These are phyloP conservation scores for Neoboletus magnificus DNA, from an alignment of 768 basidiomycete genomes.

Conservation along the genomic window DNA sequence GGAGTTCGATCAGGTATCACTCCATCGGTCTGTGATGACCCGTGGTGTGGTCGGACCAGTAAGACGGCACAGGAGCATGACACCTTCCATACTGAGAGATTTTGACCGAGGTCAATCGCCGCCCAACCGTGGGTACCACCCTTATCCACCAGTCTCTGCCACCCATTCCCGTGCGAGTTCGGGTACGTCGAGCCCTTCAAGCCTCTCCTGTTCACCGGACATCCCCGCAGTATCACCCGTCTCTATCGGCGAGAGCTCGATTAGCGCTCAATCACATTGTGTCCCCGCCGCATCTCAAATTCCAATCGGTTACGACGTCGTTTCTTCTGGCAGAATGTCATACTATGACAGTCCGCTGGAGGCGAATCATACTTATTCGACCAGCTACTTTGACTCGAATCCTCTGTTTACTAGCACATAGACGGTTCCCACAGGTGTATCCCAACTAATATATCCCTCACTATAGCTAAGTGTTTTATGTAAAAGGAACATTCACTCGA, in stretches of 20 bases:
- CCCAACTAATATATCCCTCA: constrained; percentile 20
- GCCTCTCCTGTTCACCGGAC: constrained; percentile 29
- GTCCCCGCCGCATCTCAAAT: constrained; percentile 18
- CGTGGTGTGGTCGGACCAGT: constrained; percentile 52
- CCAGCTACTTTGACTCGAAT: constrained; percentile 22
- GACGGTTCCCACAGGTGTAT: constrained; percentile 2
- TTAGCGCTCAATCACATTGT: constrained; percentile 20
- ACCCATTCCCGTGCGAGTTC: constrained; percentile 30
- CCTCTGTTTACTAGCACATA: constrained; percentile 24
- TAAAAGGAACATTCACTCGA: constrained; percentile 12
- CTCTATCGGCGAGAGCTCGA: constrained; percentile 11
- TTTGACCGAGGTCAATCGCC: constrained; percentile 49
- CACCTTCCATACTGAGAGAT: constrained; percentile 57
- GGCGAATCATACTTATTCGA: constrained; percentile 18
- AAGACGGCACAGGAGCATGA: constrained; percentile 73
- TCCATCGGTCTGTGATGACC: constrained; percentile 23
- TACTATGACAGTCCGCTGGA: constrained; percentile 27
- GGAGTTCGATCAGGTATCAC: constrained; percentile 50
- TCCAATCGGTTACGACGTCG: constrained; percentile 19
- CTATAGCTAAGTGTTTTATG: constrained; percentile 11
- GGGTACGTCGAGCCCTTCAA: constrained; percentile 30
- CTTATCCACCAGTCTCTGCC: constrained; percentile 41
- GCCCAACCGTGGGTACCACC: constrained; percentile 51
- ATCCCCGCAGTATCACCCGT: constrained; percentile 21
- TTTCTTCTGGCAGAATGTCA: constrained; percentile 27